Evolutionary conservation across 768 basidiomycete genomes (phyloP).

Genomic region (Mycena crocata): DNA sequence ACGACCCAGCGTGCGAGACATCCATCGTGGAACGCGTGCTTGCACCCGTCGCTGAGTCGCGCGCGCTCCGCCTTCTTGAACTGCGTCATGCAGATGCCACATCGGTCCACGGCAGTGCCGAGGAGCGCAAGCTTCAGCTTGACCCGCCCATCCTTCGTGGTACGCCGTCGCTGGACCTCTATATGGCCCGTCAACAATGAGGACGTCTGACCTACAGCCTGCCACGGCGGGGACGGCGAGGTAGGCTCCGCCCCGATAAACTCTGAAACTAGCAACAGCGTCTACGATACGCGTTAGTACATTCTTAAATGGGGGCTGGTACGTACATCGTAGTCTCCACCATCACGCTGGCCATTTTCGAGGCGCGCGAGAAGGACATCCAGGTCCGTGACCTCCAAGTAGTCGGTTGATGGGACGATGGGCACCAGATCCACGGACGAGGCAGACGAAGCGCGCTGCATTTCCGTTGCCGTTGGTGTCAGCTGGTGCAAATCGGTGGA

Average conservation of each 20-base stretch:
- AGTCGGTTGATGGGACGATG: conserved; percentile 28
- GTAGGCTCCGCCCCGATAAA: conserved; percentile 63
- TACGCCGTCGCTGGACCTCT: conserved; percentile 68
- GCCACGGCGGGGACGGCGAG: conserved; percentile 9
- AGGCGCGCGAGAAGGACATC: conserved; percentile 70
- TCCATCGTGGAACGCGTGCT: conserved; percentile 57
- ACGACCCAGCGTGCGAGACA: conserved; percentile 36
- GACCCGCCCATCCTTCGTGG: conserved; percentile 71
- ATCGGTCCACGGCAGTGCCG: conserved; percentile 73
- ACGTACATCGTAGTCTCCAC: conserved; percentile 72
- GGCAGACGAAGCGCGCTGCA: conserved; percentile 26
- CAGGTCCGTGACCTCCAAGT: conserved; percentile 67
- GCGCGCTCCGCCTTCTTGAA: conserved; percentile 71
- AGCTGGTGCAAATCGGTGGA: conserved; percentile 8
- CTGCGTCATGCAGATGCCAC: conserved; percentile 79
- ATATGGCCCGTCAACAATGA: conserved; percentile 49
- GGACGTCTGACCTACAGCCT: conserved; percentile 27
- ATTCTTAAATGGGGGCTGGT: no score
- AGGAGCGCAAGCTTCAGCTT: conserved; percentile 78
- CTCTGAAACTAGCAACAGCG: conserved; percentile 68
- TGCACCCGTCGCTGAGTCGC: conserved; percentile 67
- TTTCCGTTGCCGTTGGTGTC: conserved; percentile 8
- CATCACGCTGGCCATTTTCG: conserved; percentile 58
- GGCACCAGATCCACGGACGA: conserved; percentile 26
- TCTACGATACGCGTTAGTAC: no score